Evolutionary conservation across 2,329 filamentous ascomycete genomes (phyloP).

Genomic region (Leptosphaerulina australis): DNA sequence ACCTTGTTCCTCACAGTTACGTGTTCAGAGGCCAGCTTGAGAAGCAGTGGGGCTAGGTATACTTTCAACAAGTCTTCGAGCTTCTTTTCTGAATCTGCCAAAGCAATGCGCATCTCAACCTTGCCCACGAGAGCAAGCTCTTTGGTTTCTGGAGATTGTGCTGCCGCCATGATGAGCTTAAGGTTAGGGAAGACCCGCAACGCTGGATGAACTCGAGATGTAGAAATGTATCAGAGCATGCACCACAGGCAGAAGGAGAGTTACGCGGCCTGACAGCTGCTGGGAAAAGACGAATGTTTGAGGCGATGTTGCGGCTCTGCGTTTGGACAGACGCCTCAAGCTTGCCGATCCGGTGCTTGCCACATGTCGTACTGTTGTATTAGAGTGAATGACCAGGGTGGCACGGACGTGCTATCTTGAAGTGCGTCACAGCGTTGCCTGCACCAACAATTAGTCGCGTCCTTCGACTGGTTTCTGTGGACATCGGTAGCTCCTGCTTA

Average conservation of each 20-base stretch:
- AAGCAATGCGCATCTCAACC: constrained; percentile 81
- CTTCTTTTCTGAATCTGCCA: constrained; percentile 83
- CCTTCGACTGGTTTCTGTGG: constrained; percentile 33
- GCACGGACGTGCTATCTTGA: constrained; percentile 23
- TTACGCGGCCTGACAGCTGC: constrained; percentile 28
- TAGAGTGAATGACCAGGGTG: constrained; percentile 23
- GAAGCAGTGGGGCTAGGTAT: constrained; percentile 79
- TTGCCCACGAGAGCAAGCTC: constrained; percentile 84
- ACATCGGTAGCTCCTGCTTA: constrained; percentile 23
- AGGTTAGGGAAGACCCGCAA: constrained; percentile 4
- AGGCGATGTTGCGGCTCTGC: constrained; percentile 17
- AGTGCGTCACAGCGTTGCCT: constrained; percentile 28
- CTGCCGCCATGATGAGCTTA: constrained; percentile 39
- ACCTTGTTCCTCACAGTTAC: constrained; percentile 80
- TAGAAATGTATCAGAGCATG: constrained; percentile 16
- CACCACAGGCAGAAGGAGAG: constrained; percentile 33
- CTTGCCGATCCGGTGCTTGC: constrained; percentile 30
- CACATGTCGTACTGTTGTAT: constrained; percentile 29
- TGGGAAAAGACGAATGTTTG: constrained; percentile 4
- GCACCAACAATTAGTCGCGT: constrained; percentile 29
- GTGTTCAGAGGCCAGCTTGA: constrained; percentile 85
- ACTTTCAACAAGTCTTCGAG: constrained; percentile 77
- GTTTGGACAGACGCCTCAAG: constrained; percentile 20
- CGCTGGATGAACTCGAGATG: constrained; percentile 6
- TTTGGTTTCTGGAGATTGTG: constrained; percentile 61